A percentile compares a stretch with the other conserved stretches of the same genome.
phyloP scores from a whole-genome alignment of 345 rosid species.

The Arabis hirsuta region DNA sequence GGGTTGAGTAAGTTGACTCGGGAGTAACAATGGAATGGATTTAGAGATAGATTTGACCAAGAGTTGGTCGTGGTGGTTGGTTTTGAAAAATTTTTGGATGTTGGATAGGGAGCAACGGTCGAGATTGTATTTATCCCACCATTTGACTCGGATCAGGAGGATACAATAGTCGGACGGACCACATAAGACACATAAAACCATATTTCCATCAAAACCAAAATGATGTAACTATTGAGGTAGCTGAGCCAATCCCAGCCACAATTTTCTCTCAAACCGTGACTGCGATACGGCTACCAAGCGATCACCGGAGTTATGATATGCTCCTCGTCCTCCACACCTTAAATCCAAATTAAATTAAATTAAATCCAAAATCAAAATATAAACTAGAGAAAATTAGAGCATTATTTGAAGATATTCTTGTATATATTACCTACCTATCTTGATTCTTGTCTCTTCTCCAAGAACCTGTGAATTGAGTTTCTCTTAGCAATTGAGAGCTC shows the following conservation, averaged over 20 bases:
- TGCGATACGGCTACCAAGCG: not conserved
- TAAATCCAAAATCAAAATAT: not conserved
- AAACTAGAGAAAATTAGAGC: not conserved
- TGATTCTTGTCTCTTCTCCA: constrained; percentile 82
- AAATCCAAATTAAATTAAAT: not conserved
- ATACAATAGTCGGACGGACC: constrained; percentile 5
- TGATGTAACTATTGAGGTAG: not conserved
- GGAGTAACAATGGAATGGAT: too few relatives aligned
- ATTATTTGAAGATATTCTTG: constrained; percentile 7
- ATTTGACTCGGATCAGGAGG: too few relatives aligned
- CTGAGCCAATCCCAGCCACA: constrained; percentile 17
- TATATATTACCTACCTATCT: constrained; percentile 76
- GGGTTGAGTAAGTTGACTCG: too few relatives aligned
- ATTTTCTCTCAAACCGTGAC: not conserved
- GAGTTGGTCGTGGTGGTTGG: too few relatives aligned
- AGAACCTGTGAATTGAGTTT: constrained; percentile 80
- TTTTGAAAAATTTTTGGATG: too few relatives aligned
- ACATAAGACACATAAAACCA: constrained; percentile 9
- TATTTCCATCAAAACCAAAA: not conserved
- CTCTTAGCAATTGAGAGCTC: constrained; percentile 77
- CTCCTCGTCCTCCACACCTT: constrained; percentile 21
- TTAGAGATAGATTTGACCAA: too few relatives aligned
- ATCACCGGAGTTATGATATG: constrained; percentile 1
- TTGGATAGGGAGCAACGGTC: too few relatives aligned
- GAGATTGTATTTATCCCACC: too few relatives aligned